Percentiles rank a stretch among this genome's conserved stretches.
These are phyloP conservation scores for Barnettozyma vustinii DNA, from an alignment of 805 yeast species.

Conservation along the genomic window DNA sequence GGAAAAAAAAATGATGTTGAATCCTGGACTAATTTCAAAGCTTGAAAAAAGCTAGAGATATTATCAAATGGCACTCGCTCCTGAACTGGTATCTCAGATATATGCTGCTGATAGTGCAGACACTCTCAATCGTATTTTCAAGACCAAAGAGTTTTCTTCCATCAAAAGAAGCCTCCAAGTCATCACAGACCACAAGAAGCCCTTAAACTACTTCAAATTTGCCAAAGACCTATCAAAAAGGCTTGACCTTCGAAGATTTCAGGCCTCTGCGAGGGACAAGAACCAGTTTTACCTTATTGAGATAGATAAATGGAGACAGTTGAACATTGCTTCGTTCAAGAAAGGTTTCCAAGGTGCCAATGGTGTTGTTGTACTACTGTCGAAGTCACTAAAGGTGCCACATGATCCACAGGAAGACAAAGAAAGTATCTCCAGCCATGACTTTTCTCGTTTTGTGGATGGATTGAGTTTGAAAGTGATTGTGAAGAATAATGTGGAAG, in stretches of 20 bases:
- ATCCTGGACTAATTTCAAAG: too few species aligned
- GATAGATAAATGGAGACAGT: conserved; percentile 3
- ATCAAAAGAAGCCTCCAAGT: conserved; percentile 1
- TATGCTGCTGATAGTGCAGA: background rate
- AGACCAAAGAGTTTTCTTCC: background rate
- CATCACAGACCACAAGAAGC: conserved; percentile 10
- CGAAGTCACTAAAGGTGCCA: background rate
- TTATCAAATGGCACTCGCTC: background rate
- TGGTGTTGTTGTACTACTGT: conserved; percentile 5
- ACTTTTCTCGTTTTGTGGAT: conserved; percentile 1
- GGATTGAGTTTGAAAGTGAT: conserved; percentile 6
- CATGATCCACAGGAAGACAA: background rate
- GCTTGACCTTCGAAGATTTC: background rate
- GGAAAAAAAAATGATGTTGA: too few species aligned
- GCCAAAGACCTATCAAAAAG: background rate
- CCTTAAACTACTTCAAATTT: conserved; percentile 5
- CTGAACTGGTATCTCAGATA: background rate
- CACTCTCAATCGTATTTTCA: background rate
- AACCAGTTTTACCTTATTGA: conserved; percentile 4
- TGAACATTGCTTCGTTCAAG: conserved; percentile 2
- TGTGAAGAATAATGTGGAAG: background rate
- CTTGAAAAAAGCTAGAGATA: too few species aligned
- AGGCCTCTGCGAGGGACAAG: background rate
- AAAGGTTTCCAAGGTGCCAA: background rate
- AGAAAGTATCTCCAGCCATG: background rate